Evolutionary conservation across 2,329 filamentous ascomycete species (phyloP).

Genomic region (Pseudogymnoascus sp.): DNA sequence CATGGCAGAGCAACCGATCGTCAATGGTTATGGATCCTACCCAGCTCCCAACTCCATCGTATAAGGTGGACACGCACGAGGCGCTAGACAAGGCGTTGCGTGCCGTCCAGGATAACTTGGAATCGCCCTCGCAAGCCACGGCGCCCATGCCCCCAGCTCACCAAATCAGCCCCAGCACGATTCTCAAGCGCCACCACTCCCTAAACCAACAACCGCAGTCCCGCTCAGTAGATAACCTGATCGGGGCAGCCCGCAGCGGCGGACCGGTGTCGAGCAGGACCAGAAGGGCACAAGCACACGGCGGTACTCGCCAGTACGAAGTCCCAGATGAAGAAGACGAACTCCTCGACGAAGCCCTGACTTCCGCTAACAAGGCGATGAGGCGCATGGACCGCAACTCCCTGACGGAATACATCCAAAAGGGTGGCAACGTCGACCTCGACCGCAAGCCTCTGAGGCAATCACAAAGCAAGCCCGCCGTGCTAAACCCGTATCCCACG

Average conservation of each 20-base stretch:
- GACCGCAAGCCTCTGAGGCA: slow-evolving; percentile 49
- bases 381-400: slow-evolving; percentile 53
- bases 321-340: slow-evolving; percentile 96
- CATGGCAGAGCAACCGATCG: slow-evolving; percentile 80
- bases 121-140: slow-evolving; percentile 30
- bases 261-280: slow-evolving; percentile 72
- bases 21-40: slow-evolving; percentile 66
- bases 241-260: slow-evolving; percentile 44
- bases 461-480: slow-evolving; percentile 55
- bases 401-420: slow-evolving; percentile 21
- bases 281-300: slow-evolving; percentile 65
- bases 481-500: slow-evolving; percentile 57
- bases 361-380: slow-evolving; percentile 68
- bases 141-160: slow-evolving; percentile 48
- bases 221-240: slow-evolving; percentile 57
- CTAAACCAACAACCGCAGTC: slow-evolving; percentile 45
- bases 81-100: slow-evolving; percentile 52
- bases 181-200: slow-evolving; percentile 59
- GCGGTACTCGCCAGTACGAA: slow-evolving; percentile 80
- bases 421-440: slow-evolving; percentile 16
- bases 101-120: slow-evolving; percentile 45
- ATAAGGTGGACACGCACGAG: slow-evolving; percentile 52
- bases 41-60: slow-evolving; percentile 40
- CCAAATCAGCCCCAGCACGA: slow-evolving; percentile 42
- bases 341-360: slow-evolving; percentile 80